Evolutionary conservation across 2,329 filamentous ascomycete species (phyloP).

Genomic region (Lithohypha guttulata): DNA sequence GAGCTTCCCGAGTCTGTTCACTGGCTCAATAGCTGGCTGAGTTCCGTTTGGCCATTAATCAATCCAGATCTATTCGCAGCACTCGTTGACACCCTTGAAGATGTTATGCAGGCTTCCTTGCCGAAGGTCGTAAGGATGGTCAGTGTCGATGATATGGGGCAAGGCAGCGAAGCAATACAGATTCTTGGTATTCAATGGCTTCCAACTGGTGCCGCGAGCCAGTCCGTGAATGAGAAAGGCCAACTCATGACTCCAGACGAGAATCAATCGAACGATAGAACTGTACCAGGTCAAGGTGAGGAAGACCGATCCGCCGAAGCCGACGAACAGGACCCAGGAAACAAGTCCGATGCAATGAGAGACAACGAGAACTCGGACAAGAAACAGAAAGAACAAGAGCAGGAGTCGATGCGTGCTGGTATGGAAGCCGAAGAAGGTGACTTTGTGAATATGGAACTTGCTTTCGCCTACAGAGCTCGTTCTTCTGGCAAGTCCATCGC

Average conservation of each 20-base stretch:
- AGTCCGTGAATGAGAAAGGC: conserved; percentile 50
- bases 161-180: conserved; percentile 60
- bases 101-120: conserved; percentile 68
- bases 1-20: conserved; percentile 53
- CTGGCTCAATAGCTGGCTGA: conserved; percentile 61
- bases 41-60: conserved; percentile 61
- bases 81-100: conserved; percentile 60
- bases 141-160: conserved; percentile 63
- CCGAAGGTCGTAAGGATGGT: conserved; percentile 63
- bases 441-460: conserved; percentile 66
- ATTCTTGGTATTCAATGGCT: conserved; percentile 64
- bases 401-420: conserved; percentile 40
- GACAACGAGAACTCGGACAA: conserved; percentile 28
- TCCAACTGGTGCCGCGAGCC: conserved; percentile 57
- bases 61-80: conserved; percentile 64
- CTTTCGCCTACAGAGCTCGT: conserved; percentile 60
- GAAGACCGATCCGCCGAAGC: conserved; percentile 18
- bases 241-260: conserved; percentile 37
- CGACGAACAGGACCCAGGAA: conserved; percentile 27
- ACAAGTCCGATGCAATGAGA: conserved; percentile 26
- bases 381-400: conserved; percentile 28
- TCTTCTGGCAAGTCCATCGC: conserved; percentile 50
- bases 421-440: conserved; percentile 70
- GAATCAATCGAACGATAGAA: conserved; percentile 41
- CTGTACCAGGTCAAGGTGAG: conserved; percentile 30